Evolutionary conservation across 192 early-diverging fungal genomes (phyloP), one percentile per base, ranked within the genome.

Genomic region (Coemansia sp.): DNA sequence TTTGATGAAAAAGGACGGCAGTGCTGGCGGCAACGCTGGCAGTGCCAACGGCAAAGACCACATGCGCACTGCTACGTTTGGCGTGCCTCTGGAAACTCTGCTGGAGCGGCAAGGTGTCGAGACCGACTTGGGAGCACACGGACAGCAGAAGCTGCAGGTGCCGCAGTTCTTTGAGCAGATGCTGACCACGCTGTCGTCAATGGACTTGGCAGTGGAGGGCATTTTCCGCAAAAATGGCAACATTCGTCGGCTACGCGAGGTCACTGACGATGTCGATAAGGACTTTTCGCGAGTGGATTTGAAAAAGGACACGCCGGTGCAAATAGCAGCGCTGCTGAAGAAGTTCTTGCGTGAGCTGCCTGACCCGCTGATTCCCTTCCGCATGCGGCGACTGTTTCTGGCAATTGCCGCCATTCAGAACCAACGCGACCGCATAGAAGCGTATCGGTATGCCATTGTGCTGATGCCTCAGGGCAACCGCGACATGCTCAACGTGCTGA

Each of bases 201-300:
- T 79, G 63, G 56, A 83, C 62, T 80, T 98, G 81, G 82, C 85
- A 0, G 85, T 91, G 15, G 94, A 97, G 65, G 96, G 96, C 6
- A 90, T 97, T 9, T 98, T 98, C 80, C 77, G 96, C 59, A 97
- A 97, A 77, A 98, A 97, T 66, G 96, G 96, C 6, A 98, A 98
- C 60, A 95, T 98, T 61, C 71, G 91, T 56, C 78, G 89, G 14
- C 74, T 98, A 49, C 95, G 94, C 51, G 88, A 91, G 28, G 61
- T 94, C 13, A 84, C 85, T 4, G 94, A 96, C 30, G 68, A 82
- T 0, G 81, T 97, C 19, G 96, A 98, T 69, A 84, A 83, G 69
- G 87, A 95, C 68, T 89, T 88, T 5, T 70, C 75, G 14, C 59
- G 82, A 5, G 84, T 91, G 6, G 86, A 90, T 33, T 63, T 94